Conservation (phyloP, 768 basidiomycete species). For the Mrakia gelida region DNA sequence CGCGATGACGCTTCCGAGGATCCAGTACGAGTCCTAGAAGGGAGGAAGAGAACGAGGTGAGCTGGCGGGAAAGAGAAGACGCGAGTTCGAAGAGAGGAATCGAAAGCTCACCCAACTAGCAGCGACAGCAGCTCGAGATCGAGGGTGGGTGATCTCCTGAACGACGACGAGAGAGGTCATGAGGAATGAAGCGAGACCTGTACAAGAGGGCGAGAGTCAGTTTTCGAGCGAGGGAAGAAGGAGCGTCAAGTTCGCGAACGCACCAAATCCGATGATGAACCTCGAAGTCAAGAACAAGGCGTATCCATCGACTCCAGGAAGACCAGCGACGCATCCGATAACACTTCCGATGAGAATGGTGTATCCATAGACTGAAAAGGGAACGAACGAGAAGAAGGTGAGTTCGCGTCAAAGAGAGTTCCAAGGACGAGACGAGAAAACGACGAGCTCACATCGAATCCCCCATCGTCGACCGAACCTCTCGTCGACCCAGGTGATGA, state of each 20-base stretch:
- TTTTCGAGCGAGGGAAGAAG: not conserved
- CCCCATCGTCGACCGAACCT: constrained; percentile 45
- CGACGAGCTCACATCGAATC: constrained; percentile 41
- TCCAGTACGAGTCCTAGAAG: constrained; percentile 44
- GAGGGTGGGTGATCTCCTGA: constrained; percentile 47
- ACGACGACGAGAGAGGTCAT: constrained; percentile 45
- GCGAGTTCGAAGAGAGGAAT: not conserved
- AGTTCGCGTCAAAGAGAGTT: not conserved
- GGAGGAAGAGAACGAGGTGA: not conserved
- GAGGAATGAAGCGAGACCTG: constrained; percentile 45
- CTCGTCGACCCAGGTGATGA: constrained; percentile 45
- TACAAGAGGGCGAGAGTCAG: constrained; percentile 38
- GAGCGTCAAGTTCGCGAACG: not conserved
- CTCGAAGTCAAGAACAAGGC: constrained; percentile 43
- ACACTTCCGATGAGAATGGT: constrained; percentile 43
- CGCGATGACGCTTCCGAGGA: constrained; percentile 44
- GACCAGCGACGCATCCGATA: constrained; percentile 45
- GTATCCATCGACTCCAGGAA: constrained; percentile 43
- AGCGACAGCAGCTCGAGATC: constrained; percentile 40
- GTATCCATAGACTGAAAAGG: constrained; percentile 41
- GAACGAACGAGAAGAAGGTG: not conserved
- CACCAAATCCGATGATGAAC: constrained; percentile 42
- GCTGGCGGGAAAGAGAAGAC: constrained; percentile 1
- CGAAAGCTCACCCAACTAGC: constrained; percentile 40
- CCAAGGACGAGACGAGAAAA: not conserved